A percentile compares a stretch with the other conserved stretches of the same genome.
These are phyloP conservation scores for Chytriomyces sp. DNA, from an alignment of 192 early-diverging fungal genomes.

Conservation along the genomic window DNA sequence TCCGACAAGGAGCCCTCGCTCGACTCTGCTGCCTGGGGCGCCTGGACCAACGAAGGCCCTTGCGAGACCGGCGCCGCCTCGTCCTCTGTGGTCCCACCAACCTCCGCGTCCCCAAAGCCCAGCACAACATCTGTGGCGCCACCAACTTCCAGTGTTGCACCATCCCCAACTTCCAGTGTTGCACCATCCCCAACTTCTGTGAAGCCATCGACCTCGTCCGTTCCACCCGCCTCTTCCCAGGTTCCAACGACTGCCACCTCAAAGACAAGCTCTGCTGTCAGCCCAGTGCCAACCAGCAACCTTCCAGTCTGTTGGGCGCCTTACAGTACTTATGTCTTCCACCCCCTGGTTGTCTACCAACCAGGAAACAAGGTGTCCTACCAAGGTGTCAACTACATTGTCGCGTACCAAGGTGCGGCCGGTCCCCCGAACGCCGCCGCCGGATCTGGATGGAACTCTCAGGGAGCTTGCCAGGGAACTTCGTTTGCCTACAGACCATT, in stretches of 20 bases:
- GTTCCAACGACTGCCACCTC: neutral
- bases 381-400: constrained; percentile 24
- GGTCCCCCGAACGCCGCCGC: neutral
- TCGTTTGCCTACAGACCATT: neutral
- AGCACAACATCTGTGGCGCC: neutral
- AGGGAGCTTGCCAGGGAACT: neutral
- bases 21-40: neutral
- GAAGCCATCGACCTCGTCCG: neutral
- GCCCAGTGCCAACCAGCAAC: neutral
- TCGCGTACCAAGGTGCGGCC: constrained; percentile 23
- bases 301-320: neutral
- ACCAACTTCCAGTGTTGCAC: neutral
- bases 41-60: neutral
- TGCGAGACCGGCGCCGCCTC: neutral
- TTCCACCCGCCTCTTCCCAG: neutral
- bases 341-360: constrained; percentile 12
- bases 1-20: neutral
- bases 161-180: neutral
- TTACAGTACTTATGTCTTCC: neutral
- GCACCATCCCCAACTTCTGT: neutral
- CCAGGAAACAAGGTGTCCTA: constrained; percentile 12
- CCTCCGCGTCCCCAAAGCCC: neutral
- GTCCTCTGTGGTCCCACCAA: neutral
- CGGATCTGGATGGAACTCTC: neutral
- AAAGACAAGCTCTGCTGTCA: neutral